phyloP scores from a whole-genome alignment of 108 stramenopile genomes.

The Thalassiosira profunda region DNA sequence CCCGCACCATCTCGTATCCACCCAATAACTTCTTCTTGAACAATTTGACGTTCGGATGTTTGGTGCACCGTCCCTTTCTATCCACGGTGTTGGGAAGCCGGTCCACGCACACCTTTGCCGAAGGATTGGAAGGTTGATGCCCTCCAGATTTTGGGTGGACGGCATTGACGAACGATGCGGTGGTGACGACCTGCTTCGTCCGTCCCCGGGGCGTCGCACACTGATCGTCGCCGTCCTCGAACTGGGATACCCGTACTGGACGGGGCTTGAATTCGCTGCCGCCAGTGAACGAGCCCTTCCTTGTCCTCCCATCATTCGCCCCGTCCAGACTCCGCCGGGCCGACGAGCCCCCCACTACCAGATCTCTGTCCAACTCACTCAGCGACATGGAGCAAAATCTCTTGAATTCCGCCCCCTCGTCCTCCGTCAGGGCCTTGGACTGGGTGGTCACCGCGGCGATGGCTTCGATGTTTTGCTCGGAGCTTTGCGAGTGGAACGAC shows the following conservation, averaged over 20 bases:
- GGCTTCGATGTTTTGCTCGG: no score
- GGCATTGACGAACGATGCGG: not conserved
- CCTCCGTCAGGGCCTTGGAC: no score
- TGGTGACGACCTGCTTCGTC: not conserved
- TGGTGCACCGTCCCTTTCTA: not conserved
- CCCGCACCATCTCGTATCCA: not conserved
- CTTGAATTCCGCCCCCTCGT: no score
- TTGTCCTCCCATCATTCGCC: no score
- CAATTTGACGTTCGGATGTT: not conserved
- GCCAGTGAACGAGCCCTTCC: no score
- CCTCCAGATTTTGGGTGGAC: not conserved
- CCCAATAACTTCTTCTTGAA: constrained; percentile 8
- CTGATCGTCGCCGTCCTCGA: not conserved
- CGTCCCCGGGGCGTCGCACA: not conserved
- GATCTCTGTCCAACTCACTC: no score
- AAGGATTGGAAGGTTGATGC: not conserved
- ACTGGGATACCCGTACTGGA: not conserved
- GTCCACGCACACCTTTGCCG: not conserved
- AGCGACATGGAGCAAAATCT: no score
- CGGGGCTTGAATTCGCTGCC: not conserved
- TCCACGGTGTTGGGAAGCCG: not conserved
- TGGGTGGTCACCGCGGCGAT: no score
- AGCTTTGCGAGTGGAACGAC: no score
- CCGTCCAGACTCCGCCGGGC: no score
- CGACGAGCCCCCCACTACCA: no score